Evolutionary conservation across 2,329 filamentous ascomycete species (phyloP).

Genomic region (Periconia macrospinosa): DNA sequence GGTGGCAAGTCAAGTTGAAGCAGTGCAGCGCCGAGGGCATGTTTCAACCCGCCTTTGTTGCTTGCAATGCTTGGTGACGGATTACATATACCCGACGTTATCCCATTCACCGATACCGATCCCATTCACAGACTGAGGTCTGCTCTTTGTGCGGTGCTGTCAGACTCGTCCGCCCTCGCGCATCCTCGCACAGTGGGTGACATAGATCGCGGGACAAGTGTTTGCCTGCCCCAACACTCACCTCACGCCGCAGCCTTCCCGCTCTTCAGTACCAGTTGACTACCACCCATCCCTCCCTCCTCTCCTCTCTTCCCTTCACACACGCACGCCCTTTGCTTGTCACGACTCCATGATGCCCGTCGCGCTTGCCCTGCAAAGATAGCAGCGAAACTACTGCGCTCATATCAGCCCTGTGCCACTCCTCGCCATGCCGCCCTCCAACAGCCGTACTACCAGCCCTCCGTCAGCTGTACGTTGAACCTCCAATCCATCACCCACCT

Average conservation of each 20-base stretch:
- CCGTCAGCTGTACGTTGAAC: constrained; percentile 15
- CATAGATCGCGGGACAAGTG: background rate
- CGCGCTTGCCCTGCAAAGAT: constrained; percentile 13
- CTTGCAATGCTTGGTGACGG: constrained; percentile 5
- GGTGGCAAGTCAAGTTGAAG: background rate
- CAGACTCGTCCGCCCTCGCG: background rate
- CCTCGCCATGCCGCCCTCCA: constrained; percentile 39
- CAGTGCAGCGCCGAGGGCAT: background rate
- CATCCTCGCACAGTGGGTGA: background rate
- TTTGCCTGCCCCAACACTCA: background rate
- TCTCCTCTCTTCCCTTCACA: background rate
- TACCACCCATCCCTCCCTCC: constrained; percentile 1
- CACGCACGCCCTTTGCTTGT: background rate
- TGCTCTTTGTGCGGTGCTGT: background rate
- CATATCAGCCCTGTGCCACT: background rate
- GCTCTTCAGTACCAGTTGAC: constrained; percentile 1
- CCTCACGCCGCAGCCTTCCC: constrained; percentile 1
- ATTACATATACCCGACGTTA: background rate
- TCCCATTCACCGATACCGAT: too few relatives aligned
- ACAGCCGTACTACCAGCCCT: constrained; percentile 28
- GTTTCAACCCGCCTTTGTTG: constrained; percentile 5
- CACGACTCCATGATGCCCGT: constrained; percentile 13
- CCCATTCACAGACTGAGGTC: too few relatives aligned
- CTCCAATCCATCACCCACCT: background rate
- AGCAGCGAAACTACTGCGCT: background rate